These are phyloP conservation scores for Begonia fuchsioides DNA, from an alignment of 306 rosid genomes.

Conservation along the genomic window DNA sequence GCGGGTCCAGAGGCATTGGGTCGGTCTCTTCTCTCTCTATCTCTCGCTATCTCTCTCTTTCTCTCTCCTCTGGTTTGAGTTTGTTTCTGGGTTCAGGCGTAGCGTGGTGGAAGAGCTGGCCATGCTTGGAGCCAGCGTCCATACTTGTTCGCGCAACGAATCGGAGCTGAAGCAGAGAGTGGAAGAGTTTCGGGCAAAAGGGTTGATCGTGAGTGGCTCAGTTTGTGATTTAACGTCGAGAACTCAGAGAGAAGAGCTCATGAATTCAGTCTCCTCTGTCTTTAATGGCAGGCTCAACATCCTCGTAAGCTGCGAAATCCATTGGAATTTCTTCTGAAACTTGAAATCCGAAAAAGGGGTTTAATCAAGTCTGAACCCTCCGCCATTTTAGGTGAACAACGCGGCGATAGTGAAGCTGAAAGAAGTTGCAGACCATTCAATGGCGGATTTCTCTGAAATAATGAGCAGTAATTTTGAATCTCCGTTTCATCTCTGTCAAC, in stretches of 20 bases:
- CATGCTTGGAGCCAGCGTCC: conserved; percentile 26
- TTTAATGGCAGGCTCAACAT: conserved; percentile 33
- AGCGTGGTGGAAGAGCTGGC: conserved; percentile 42
- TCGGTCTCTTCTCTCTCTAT: conserved; percentile 15
- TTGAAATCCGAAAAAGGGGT: no score
- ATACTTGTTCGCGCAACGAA: conserved; percentile 28
- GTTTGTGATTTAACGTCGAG: conserved; percentile 20
- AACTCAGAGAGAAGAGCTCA: conserved; percentile 21
- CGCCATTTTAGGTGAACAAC: no score
- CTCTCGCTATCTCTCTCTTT: conserved; percentile 6
- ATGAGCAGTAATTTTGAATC: conserved; percentile 25
- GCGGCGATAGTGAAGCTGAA: no score
- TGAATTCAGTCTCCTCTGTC: conserved; percentile 17
- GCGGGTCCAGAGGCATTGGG: conserved; percentile 42
- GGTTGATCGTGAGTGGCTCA: conserved; percentile 25
- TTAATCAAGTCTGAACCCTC: no score
- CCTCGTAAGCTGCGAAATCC: conserved; percentile 30
- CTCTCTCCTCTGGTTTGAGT: not conserved
- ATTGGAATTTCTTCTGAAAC: no score
- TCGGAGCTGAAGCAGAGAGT: conserved; percentile 14
- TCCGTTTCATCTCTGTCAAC: conserved; percentile 28
- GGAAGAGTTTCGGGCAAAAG: conserved; percentile 25
- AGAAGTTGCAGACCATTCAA: no score
- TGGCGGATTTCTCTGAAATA: not conserved
- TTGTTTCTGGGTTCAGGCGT: conserved; percentile 8